Evolutionary conservation across 352 stramenopile species (phyloP).

Genomic region (Globisporangium acanthophoron): DNA sequence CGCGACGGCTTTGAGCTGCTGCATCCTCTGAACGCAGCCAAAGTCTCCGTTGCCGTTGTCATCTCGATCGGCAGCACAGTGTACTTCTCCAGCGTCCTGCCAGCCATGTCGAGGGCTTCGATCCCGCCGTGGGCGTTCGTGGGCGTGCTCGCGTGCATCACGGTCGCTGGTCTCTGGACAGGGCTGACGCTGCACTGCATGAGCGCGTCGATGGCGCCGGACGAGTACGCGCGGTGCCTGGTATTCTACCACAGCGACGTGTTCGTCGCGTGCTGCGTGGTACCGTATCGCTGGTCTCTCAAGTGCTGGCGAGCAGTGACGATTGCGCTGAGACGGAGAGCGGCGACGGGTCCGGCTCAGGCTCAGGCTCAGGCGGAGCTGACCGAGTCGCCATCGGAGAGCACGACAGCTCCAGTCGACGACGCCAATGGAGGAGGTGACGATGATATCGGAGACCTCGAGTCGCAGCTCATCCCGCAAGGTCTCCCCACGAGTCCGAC

Average conservation of each 20-base stretch:
- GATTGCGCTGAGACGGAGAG: constrained; percentile 3
- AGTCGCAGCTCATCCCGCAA: not conserved
- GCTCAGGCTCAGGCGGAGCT: not conserved
- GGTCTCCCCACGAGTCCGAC: not conserved
- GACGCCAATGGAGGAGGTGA: not conserved
- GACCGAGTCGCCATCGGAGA: not conserved
- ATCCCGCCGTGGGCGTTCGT: not conserved
- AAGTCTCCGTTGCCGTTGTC: not conserved
- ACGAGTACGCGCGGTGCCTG: constrained; percentile 8
- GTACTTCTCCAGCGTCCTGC: not conserved
- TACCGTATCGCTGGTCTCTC: not conserved
- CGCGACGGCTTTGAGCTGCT: constrained; percentile 2
- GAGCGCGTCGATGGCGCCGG: constrained; percentile 5
- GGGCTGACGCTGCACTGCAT: constrained; percentile 10
- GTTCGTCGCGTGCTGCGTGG: constrained; percentile 5
- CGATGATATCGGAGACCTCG: not conserved
- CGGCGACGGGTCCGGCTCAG: not conserved
- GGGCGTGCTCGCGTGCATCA: not conserved
- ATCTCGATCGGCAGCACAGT: not conserved
- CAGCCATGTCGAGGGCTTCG: not conserved
- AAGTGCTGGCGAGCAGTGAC: not conserved
- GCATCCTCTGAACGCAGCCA: constrained; percentile 4
- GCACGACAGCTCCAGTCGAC: too few relatives aligned
- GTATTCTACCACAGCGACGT: constrained; percentile 9
- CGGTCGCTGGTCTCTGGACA: constrained; percentile 3